These are phyloP conservation scores for Penicillium cinerascens DNA, from an alignment of 495 filamentous ascomycete genomes.

Conservation along the genomic window DNA sequence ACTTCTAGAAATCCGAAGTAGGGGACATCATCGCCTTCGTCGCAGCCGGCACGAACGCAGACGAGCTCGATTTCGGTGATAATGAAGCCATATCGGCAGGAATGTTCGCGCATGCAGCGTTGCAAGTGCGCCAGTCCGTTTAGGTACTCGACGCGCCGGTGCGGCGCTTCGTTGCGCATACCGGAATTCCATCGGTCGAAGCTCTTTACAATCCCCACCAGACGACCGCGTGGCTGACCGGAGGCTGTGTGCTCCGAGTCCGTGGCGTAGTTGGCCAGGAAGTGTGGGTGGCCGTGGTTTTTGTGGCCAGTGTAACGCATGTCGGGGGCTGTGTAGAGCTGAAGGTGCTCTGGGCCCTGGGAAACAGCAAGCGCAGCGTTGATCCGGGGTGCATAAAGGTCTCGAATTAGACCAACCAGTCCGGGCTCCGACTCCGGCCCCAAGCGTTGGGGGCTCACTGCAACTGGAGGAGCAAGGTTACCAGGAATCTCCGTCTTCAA, in stretches of 20 bases:
- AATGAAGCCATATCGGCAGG: slow-evolving; percentile 90
- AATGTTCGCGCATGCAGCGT: slow-evolving; percentile 85
- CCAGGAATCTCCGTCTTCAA: slow-evolving; percentile 66
- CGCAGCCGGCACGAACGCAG: slow-evolving; percentile 75
- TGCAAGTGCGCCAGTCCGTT: slow-evolving; percentile 80
- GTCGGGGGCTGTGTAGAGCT: slow-evolving; percentile 54
- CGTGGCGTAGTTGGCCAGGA: slow-evolving; percentile 66
- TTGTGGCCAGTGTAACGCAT: slow-evolving; percentile 50
- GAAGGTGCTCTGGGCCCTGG: slow-evolving; percentile 57
- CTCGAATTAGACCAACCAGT: slow-evolving; percentile 64
- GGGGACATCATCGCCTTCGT: slow-evolving; percentile 61
- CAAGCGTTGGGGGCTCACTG: slow-evolving; percentile 46
- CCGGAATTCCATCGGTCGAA: slow-evolving; percentile 92
- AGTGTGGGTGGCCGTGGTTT: slow-evolving; percentile 54
- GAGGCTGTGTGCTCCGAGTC: slow-evolving; percentile 68
- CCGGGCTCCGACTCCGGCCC: slow-evolving; percentile 72
- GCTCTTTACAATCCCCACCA: slow-evolving; percentile 83
- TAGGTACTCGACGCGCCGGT: slow-evolving; percentile 80
- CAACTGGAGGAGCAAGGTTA: slow-evolving; percentile 58
- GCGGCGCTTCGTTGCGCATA: slow-evolving; percentile 78
- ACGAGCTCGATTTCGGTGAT: slow-evolving; percentile 93
- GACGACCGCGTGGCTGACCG: slow-evolving; percentile 69
- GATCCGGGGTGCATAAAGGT: slow-evolving; percentile 71
- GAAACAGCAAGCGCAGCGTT: slow-evolving; percentile 72
- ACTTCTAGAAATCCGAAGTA: slow-evolving; percentile 85